Evolutionary conservation across 2,329 filamentous ascomycete genomes (phyloP), one percentile per base, ranked within the genome.

Genomic region (Colletotrichum theobromicola): DNA sequence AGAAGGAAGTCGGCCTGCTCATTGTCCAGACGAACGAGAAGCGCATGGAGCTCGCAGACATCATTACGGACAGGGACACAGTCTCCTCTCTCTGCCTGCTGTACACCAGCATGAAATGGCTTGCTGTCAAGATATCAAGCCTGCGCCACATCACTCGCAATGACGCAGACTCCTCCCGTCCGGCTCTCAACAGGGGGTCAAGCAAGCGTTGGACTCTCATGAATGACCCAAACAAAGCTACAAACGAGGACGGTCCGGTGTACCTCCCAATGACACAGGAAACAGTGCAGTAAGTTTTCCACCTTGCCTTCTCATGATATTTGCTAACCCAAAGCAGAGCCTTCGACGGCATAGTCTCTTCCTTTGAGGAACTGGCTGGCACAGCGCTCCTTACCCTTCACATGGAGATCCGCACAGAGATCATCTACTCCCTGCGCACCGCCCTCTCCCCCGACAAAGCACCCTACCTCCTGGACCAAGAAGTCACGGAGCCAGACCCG

Each of bases 61-160:
- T 98, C 63, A 96, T 98, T 76, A 93, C 94, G 57, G 96, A 98
- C 80, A 92, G 94, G 30, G 97, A 98, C 82, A 94, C 93, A 5
- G 93, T 98, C 32, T 92, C 93, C 57, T 94, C 94, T 5, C 86
- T 99, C 6, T 98, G 96, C 78, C 90, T 98, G 50, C 87, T 99
- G 42, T 97, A 98, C 83, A 98, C 96, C 64, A 98, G 96, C 86
- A 98, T 98, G 95, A 97, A 97, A 87, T 99, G 97, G 97, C 91
- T 99, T 42, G 93, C 94, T 24, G 93, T 93, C 78, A 97, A 96
- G 84, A 92, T 98, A 55, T 87, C 89, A n/a, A 89, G 94, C 72
- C 88, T 99, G 67, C 91, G 97, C 55, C 93, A 96, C 80, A 95
- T 98, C 79, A 96, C 94, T 24, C 88, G 90, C 67, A 92, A 93